Evolutionary conservation across 768 basidiomycete species (phyloP).

Genomic region (Phlebiopsis gigantea): DNA sequence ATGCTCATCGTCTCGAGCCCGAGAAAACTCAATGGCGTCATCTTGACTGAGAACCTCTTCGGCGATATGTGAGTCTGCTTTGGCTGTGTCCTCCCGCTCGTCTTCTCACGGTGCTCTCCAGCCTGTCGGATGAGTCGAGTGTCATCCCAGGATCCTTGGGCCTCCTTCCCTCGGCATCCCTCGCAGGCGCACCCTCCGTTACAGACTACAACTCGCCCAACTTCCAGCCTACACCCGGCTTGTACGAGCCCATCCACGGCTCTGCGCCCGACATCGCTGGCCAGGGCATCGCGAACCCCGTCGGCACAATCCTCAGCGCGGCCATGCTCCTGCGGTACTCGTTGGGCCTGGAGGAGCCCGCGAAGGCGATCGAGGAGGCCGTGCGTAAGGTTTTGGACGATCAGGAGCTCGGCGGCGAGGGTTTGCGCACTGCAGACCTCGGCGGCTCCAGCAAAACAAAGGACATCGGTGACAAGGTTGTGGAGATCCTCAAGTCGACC

Average conservation of each 20-base stretch:
- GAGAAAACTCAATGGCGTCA: conserved; percentile 88
- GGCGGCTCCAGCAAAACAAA: conserved; percentile 72
- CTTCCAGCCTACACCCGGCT: conserved; percentile 75
- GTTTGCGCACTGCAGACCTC: conserved; percentile 80
- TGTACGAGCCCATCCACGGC: conserved; percentile 98
- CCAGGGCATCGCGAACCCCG: conserved; percentile 84
- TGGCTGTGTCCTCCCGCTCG: background rate
- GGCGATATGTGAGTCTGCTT: conserved; percentile 95
- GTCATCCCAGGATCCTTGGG: conserved; percentile 98
- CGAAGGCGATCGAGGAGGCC: conserved; percentile 82
- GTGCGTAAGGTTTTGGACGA: conserved; percentile 85
- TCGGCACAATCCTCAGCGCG: conserved; percentile 94
- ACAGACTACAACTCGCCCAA: conserved; percentile 37
- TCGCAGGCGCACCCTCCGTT: conserved; percentile 78
- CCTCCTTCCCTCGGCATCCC: conserved; percentile 91
- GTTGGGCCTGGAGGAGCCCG: conserved; percentile 80
- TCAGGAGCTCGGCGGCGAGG: conserved; percentile 62
- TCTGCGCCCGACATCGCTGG: conserved; percentile 97
- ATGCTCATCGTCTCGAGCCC: conserved; percentile 93
- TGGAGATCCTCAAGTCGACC: conserved; percentile 57
- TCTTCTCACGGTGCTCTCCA: conserved; percentile 26
- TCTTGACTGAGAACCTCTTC: conserved; percentile 94
- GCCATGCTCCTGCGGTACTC: conserved; percentile 97
- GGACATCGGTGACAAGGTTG: conserved; percentile 80
- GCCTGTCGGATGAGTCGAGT: conserved; percentile 93